These are phyloP conservation scores for Inonotus hispidus DNA, from an alignment of 1,284 basidiomycete species.

Conservation along the genomic window DNA sequence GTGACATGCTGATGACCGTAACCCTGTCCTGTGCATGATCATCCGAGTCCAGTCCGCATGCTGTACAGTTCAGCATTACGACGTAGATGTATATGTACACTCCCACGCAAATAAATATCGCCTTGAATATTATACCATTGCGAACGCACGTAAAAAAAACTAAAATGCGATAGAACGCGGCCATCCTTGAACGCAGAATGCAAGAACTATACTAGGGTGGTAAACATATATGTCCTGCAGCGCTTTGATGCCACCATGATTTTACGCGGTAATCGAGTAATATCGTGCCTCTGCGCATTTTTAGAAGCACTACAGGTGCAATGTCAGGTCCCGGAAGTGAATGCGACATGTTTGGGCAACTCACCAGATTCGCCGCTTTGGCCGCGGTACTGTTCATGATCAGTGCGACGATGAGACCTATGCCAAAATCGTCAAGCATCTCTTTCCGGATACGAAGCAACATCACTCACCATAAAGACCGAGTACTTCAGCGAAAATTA, in stretches of 20 bases:
- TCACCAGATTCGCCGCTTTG: conserved; percentile 17
- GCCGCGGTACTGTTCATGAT: conserved; percentile 19
- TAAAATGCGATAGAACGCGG: not conserved
- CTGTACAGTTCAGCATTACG: too few relatives aligned
- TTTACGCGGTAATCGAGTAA: not conserved
- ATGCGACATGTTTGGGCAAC: not conserved
- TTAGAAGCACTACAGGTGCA: conserved; percentile 2
- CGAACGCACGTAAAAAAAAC: not conserved
- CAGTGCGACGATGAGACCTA: conserved; percentile 21
- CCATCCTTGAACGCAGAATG: not conserved
- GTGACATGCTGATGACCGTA: too few relatives aligned
- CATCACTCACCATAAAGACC: conserved; percentile 65
- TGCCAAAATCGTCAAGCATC: not conserved
- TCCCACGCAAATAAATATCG: not conserved
- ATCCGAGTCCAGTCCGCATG: too few relatives aligned
- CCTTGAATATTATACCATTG: not conserved
- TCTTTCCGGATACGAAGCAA: not conserved
- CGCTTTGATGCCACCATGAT: not conserved
- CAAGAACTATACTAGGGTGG: not conserved
- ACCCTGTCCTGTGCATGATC: too few relatives aligned
- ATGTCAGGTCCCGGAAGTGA: not conserved
- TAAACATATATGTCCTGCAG: not conserved
- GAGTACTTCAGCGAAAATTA: conserved; percentile 94
- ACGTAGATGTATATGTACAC: not conserved
- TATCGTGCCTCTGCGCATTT: not conserved